phyloP scores from a whole-genome alignment of 306 rosid genomes.

The Gleditsia sinensis region DNA sequence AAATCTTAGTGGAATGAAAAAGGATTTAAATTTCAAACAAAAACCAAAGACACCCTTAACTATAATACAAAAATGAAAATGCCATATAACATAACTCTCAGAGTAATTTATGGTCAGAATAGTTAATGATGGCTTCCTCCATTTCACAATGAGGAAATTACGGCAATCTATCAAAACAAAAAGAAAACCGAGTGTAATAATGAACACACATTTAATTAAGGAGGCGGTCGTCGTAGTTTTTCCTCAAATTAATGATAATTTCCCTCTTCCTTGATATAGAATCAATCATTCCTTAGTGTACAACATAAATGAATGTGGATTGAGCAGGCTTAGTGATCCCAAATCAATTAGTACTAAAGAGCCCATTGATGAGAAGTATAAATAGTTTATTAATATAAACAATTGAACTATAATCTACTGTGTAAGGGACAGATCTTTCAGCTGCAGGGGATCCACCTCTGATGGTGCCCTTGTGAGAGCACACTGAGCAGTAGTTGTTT shows the following conservation, averaged over 20 bases:
- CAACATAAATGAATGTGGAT: not conserved
- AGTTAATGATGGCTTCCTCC: too few species aligned
- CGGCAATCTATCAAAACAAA: too few species aligned
- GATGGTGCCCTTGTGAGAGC: slow-evolving; percentile 88
- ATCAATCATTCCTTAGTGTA: not conserved
- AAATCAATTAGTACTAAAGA: slow-evolving; percentile 8
- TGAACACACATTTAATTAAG: too few species aligned
- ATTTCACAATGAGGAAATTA: too few species aligned
- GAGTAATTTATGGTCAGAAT: too few species aligned
- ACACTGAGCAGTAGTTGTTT: slow-evolving; percentile 94
- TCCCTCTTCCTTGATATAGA: not conserved
- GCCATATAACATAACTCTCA: too few species aligned
- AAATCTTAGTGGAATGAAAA: too few species aligned
- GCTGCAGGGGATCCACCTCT: slow-evolving; percentile 89
- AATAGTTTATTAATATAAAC: not conserved
- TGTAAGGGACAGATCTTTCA: slow-evolving; percentile 59
- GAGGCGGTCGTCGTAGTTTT: not conserved
- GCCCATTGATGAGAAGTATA: not conserved
- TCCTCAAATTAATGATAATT: not conserved
- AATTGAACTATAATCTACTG: slow-evolving; percentile 29
- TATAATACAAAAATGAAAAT: too few species aligned
- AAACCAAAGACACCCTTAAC: too few species aligned
- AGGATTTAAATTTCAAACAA: too few species aligned
- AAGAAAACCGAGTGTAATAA: too few species aligned
- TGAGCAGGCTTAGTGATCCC: not conserved